Evolutionary conservation across 2,329 filamentous ascomycete genomes (phyloP), one percentile per base, ranked within the genome.

Genomic region (Rhinocladiella similis): DNA sequence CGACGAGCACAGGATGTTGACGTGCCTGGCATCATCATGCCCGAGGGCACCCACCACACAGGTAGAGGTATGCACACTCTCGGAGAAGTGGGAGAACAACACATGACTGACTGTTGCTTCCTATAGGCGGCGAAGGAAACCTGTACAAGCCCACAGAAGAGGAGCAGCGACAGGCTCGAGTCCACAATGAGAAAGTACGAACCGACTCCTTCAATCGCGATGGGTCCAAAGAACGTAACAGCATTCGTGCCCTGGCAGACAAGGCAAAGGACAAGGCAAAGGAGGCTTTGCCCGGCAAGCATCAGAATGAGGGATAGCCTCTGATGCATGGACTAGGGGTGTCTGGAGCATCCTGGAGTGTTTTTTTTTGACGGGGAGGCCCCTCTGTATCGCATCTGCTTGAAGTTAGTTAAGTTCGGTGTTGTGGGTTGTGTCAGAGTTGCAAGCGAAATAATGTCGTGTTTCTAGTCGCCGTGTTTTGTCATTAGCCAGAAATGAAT

Each of bases 1-100:
- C 87, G 92, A 61, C 80, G 84, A 53, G 86, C 86, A 41, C 93
- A 97, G 73, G 92, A 97, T 67, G 90, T 97, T 59, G 84, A 87
- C 57, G 83, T 84, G 6, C 69, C 69, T 19, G 58, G 49, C 13
- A 60, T 66, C 16, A 58, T 54, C n/a, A 68, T 75, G 39, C 66
- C 74, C 18, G 72, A 76, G 57, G 69, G 67, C 13, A 68, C 70
- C 35, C 71, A 74, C 63, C 72, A 74, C 55, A 75, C 70, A 6
- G 75, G 75, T 56, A 65, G 75, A 72, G 70, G 74, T 77, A 74
- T 56, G 70, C 50, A 49, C 7, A 35, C 9, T n/a, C 38, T n/a
- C 18, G 25, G 35, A 27, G 27, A 22, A 29, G 7, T 35, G 29
- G 22, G 25, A 29, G 29, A 25, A 19, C 38, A 22, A 33, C 53